Evolutionary conservation across 306 rosid species (phyloP).

Genomic region (Canavalia ensiformis): DNA sequence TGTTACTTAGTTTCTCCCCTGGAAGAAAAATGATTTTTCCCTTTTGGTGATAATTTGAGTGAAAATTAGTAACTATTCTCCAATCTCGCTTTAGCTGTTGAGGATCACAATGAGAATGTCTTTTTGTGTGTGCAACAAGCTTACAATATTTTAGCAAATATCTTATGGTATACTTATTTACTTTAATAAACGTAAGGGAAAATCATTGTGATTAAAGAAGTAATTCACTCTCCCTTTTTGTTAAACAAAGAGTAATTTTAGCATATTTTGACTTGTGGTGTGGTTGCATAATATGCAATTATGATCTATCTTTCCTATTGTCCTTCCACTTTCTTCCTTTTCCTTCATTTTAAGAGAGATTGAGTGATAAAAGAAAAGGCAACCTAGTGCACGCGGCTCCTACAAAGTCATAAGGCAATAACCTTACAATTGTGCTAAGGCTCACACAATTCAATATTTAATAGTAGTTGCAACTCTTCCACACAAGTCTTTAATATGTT

Average conservation of each 20-base stretch:
- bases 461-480: not conserved
- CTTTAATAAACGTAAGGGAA: not conserved
- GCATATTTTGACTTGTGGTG: not conserved
- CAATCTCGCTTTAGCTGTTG: too few species aligned
- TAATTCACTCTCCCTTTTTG: not conserved
- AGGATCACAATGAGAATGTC: too few species aligned
- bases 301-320: slow-evolving; percentile 16
- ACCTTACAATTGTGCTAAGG: too few species aligned
- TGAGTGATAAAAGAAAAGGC: not conserved
- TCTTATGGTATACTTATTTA: too few species aligned
- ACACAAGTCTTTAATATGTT: not conserved
- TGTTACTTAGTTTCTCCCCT: too few species aligned
- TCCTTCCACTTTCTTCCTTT: slow-evolving; percentile 32
- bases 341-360: slow-evolving; percentile 10
- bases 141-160: too few species aligned
- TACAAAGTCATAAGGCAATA: too few species aligned
- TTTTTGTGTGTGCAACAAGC: too few species aligned
- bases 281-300: slow-evolving; percentile 19
- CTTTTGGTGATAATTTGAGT: too few species aligned
- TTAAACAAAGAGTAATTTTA: not conserved
- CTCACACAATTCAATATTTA: not conserved
- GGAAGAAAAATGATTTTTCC: too few species aligned
- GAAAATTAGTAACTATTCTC: too few species aligned
- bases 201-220: not conserved
- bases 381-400: too few species aligned